Percentiles rank a stretch among this genome's conserved stretches.
Conservation (phyloP, 2,329 filamentous ascomycete species). For the Sarocladium oryzae region DNA sequence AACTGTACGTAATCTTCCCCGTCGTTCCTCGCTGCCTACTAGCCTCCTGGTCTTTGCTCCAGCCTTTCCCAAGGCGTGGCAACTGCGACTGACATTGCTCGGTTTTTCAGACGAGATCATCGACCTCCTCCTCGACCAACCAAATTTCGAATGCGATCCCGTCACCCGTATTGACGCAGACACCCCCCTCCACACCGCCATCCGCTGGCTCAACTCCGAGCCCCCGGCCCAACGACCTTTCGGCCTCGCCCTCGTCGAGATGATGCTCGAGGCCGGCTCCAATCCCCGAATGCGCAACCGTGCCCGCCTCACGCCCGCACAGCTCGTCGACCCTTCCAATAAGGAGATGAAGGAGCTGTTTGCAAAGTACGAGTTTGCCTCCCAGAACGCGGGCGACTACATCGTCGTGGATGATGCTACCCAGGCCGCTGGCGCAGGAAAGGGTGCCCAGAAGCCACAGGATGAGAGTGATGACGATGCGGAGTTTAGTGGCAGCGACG, state of each 20-base stretch:
- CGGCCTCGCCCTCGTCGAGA: conserved; percentile 62
- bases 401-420: conserved; percentile 27
- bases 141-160: conserved; percentile 79
- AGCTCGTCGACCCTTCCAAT: conserved; percentile 70
- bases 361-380: conserved; percentile 63
- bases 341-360: conserved; percentile 54
- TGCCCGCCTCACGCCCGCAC: conserved; percentile 62
- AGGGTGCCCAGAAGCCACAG: conserved; percentile 13
- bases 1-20: conserved; percentile 60
- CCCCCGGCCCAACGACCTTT: conserved; percentile 56
- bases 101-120: conserved; percentile 82
- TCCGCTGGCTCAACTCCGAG: conserved; percentile 69
- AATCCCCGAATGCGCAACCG: conserved; percentile 58
- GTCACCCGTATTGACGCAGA: conserved; percentile 64
- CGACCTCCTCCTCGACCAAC: conserved; percentile 75
- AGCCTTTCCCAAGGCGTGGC: too few species aligned
- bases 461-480: conserved; percentile 38
- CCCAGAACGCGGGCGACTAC: conserved; percentile 53
- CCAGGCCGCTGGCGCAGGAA: conserved; percentile 8
- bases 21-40: background rate
- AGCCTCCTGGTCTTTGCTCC: too few species aligned
- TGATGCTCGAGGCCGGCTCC: conserved; percentile 75
- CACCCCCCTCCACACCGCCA: conserved; percentile 72
- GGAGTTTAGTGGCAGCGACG: conserved; percentile 58
- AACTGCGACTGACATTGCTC: too few species aligned